phyloP scores from a whole-genome alignment of 371 early-diverging fungal species.

The Zychaea mexicana region DNA sequence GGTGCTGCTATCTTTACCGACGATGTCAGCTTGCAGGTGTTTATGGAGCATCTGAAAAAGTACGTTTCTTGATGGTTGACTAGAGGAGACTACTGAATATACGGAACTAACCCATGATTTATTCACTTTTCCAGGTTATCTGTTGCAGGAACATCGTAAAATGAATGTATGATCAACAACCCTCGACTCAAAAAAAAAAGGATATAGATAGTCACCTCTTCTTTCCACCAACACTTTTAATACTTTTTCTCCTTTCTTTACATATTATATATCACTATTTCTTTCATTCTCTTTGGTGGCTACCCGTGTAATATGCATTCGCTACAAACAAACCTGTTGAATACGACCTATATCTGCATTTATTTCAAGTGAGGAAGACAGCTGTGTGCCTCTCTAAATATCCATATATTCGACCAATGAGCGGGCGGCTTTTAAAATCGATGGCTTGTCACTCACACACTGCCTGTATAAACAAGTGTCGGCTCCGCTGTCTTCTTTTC shows the following conservation, averaged over 20 bases:
- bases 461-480: background rate
- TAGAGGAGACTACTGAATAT: background rate
- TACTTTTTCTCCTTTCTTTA: background rate
- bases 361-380: too few relatives aligned
- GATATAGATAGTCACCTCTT: slow-evolving; percentile 6
- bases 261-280: background rate
- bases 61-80: slow-evolving; percentile 25
- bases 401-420: too few relatives aligned
- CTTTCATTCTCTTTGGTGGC: too few relatives aligned
- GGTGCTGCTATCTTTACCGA: slow-evolving; percentile 96
- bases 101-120: background rate
- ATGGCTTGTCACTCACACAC: too few relatives aligned
- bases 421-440: too few relatives aligned
- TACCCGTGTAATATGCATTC: too few relatives aligned
- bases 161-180: background rate
- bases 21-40: slow-evolving; percentile 96
- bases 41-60: slow-evolving; percentile 96
- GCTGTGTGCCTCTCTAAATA: too few relatives aligned
- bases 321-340: too few relatives aligned
- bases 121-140: slow-evolving; percentile 32
- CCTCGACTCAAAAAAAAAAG: background rate
- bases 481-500: background rate
- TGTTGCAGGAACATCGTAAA: slow-evolving; percentile 52
- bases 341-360: too few relatives aligned
- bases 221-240: background rate